phyloP scores from a whole-genome alignment of 2,329 filamentous ascomycete genomes.

The Ciborinia camelliae region DNA sequence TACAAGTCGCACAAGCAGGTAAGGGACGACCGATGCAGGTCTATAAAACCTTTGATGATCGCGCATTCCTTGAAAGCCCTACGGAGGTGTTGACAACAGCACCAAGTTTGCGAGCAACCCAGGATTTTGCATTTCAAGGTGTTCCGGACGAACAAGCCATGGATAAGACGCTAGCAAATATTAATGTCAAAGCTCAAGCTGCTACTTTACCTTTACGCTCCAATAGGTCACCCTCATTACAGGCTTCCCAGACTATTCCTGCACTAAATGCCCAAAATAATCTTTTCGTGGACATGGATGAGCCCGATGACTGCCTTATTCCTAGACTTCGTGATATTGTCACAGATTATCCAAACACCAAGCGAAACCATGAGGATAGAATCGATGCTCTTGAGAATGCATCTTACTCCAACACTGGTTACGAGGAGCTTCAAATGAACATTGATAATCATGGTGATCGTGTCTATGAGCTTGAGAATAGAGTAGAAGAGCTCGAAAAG shows the following conservation, averaged over 20 bases:
- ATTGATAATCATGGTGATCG: constrained; percentile 65
- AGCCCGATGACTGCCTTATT: constrained; percentile 24
- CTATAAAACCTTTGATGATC: constrained; percentile 33
- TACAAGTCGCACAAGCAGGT: constrained; percentile 10
- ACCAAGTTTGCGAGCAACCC: constrained; percentile 29
- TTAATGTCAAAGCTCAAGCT: constrained; percentile 17
- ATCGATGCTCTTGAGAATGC: constrained; percentile 66
- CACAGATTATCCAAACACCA: constrained; percentile 29
- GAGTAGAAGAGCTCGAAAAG: constrained; percentile 58
- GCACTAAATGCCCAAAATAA: background rate
- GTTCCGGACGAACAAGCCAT: constrained; percentile 11
- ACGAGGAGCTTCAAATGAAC: constrained; percentile 66
- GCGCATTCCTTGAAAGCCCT: constrained; percentile 32
- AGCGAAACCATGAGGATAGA: constrained; percentile 54
- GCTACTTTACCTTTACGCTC: constrained; percentile 16
- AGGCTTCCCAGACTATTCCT: background rate
- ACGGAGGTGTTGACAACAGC: constrained; percentile 32
- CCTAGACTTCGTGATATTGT: constrained; percentile 29
- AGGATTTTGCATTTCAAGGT: constrained; percentile 23
- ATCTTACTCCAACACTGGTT: constrained; percentile 63
- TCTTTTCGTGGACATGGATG: constrained; percentile 15
- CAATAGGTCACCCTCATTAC: background rate
- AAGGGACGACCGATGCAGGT: constrained; percentile 27
- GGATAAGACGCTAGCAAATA: constrained; percentile 21
- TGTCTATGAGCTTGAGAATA: constrained; percentile 65